These are phyloP conservation scores for Beauveria scarabaeidicola DNA, from an alignment of 2,329 filamentous ascomycete species.

Conservation along the genomic window DNA sequence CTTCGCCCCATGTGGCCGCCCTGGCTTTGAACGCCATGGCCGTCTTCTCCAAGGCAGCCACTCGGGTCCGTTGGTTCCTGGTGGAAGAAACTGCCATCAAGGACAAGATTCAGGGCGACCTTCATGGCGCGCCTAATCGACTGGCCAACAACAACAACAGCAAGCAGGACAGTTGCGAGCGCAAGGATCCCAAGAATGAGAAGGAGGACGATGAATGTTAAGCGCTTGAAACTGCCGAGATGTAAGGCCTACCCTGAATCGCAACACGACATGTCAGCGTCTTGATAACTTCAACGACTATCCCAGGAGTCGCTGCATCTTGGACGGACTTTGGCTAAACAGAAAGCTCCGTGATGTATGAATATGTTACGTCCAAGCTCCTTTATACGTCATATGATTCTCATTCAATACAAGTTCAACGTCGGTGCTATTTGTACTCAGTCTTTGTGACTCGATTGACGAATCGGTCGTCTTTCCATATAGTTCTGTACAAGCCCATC, in stretches of 20 bases:
- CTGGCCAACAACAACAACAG: background rate
- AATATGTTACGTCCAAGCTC: too few species aligned
- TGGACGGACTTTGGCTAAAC: too few species aligned
- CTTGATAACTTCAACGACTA: too few species aligned
- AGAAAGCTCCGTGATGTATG: too few species aligned
- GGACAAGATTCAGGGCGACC: background rate
- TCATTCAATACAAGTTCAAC: too few species aligned
- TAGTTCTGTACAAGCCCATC: conserved; percentile 11
- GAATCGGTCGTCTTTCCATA: conserved; percentile 9
- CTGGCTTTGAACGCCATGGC: conserved; percentile 38
- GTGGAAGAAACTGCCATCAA: background rate
- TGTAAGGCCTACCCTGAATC: too few species aligned
- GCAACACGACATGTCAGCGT: too few species aligned
- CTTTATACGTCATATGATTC: too few species aligned
- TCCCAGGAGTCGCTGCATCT: too few species aligned
- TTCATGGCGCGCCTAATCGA: background rate
- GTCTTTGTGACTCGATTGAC: too few species aligned
- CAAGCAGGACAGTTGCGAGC: background rate
- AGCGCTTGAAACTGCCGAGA: background rate
- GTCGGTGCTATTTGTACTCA: too few species aligned
- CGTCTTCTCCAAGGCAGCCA: conserved; percentile 34
- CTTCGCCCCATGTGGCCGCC: conserved; percentile 28
- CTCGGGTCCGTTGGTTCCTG: conserved; percentile 13
- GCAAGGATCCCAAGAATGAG: background rate
- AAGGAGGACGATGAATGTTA: background rate